Conservation (phyloP, 345 rosid genomes). For the Eucalyptus leucophloia region DNA sequence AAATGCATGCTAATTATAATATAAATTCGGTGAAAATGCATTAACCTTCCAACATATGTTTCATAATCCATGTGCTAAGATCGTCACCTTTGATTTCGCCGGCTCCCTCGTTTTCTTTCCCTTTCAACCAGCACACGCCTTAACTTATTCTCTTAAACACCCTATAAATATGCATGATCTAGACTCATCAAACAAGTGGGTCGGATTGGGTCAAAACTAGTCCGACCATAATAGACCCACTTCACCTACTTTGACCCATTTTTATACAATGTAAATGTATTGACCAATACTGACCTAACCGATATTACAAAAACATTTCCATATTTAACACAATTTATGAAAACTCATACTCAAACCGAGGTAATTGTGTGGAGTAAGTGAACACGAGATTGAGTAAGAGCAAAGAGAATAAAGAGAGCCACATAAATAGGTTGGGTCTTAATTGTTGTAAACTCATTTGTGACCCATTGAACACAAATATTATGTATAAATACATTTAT, state of each 20-base stretch:
- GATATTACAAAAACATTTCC: too few species aligned
- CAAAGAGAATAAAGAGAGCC: too few species aligned
- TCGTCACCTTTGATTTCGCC: background rate
- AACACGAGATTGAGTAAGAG: too few species aligned
- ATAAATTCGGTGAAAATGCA: background rate
- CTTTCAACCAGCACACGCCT: background rate
- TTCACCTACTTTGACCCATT: background rate
- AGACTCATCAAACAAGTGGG: rapidly evolving
- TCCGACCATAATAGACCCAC: rapidly evolving
- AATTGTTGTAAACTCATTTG: rapidly evolving
- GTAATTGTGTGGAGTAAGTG: too few species aligned
- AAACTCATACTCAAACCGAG: too few species aligned
- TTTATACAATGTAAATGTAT: too few species aligned
- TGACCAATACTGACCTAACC: rapidly evolving
- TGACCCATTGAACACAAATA: too few species aligned
- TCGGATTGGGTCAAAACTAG: rapidly evolving
- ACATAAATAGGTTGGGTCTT: too few species aligned
- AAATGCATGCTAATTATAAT: background rate
- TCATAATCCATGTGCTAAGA: background rate
- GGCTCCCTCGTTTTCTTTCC: background rate
- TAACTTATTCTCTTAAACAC: background rate
- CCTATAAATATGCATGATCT: background rate
- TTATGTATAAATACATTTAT: too few species aligned
- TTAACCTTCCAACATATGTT: background rate
- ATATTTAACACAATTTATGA: too few species aligned